These are phyloP conservation scores for Peltaster fructicola DNA, from an alignment of 2,329 filamentous ascomycete genomes.

Conservation along the genomic window DNA sequence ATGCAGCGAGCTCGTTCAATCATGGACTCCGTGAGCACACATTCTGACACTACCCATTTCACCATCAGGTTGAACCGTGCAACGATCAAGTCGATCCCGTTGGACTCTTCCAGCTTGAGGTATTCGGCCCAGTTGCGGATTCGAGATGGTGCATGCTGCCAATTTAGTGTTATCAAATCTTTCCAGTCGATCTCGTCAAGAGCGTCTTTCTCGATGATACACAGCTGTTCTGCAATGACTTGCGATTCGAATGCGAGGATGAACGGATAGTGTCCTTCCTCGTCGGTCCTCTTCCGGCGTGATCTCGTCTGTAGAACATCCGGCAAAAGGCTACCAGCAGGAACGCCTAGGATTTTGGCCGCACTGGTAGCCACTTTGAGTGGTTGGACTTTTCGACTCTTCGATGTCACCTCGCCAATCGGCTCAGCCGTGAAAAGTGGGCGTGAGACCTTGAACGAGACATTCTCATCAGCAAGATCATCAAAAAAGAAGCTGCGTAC, in stretches of 20 bases:
- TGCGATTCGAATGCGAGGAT: constrained; percentile 67
- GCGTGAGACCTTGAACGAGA: too few relatives aligned
- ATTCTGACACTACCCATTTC: constrained; percentile 70
- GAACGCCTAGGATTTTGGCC: too few relatives aligned
- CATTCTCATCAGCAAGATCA: constrained; percentile 23
- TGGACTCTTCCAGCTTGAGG: constrained; percentile 38
- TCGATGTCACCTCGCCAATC: constrained; percentile 1
- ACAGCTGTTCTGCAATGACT: constrained; percentile 64
- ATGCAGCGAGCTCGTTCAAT: constrained; percentile 60
- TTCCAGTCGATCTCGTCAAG: constrained; percentile 79
- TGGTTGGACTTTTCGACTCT: background rate
- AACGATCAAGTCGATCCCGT: constrained; percentile 65
- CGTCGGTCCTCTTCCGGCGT: constrained; percentile 1
- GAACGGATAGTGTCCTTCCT: constrained; percentile 57
- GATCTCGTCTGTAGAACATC: background rate
- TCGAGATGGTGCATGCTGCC: constrained; percentile 43
- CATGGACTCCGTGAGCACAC: constrained; percentile 53
- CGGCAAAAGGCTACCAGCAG: too few relatives aligned
- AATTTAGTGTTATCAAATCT: constrained; percentile 66
- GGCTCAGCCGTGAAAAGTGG: too few relatives aligned
- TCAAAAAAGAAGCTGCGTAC: constrained; percentile 34
- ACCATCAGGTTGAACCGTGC: constrained; percentile 78
- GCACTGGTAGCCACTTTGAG: constrained; percentile 1
- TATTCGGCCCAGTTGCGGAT: constrained; percentile 57
- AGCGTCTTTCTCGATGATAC: constrained; percentile 70